Evolutionary conservation across 2,329 filamentous ascomycete genomes (phyloP).

Genomic region (Fusarium duplospermum): DNA sequence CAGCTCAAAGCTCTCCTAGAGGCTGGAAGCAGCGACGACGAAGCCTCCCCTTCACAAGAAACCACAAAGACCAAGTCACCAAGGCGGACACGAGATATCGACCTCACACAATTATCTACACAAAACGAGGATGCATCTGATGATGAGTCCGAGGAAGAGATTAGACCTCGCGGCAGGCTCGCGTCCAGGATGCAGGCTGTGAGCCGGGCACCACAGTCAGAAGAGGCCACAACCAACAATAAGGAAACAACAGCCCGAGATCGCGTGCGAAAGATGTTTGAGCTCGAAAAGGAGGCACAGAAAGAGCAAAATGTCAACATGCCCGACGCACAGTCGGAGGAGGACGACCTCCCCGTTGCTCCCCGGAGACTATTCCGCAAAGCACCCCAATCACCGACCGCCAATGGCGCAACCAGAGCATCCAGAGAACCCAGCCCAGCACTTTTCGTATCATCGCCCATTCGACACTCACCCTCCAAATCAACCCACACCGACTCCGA

Average conservation of each 20-base stretch:
- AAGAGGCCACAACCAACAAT: constrained; percentile 2
- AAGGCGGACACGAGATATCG: constrained; percentile 15
- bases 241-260: constrained; percentile 51
- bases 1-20: constrained; percentile 67
- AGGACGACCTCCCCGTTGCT: constrained; percentile 55
- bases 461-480: constrained; percentile 48
- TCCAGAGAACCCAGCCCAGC: constrained; percentile 54
- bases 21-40: constrained; percentile 62
- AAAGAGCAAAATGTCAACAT: constrained; percentile 44
- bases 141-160: constrained; percentile 52
- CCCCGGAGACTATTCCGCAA: constrained; percentile 55
- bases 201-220: constrained; percentile 29
- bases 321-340: constrained; percentile 51
- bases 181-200: constrained; percentile 71
- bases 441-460: constrained; percentile 68
- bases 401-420: constrained; percentile 27
- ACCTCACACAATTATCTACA: constrained; percentile 29
- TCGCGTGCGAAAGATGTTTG: constrained; percentile 58
- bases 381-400: constrained; percentile 48
- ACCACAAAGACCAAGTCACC: constrained; percentile 15
- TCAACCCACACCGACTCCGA: constrained; percentile 47
- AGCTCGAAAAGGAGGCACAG: constrained; percentile 44
- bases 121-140: constrained; percentile 62
- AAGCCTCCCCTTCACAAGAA: constrained; percentile 40
- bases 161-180: constrained; percentile 71